Evolutionary conservation across 1,139 yeast species (phyloP), one percentile per base, ranked within the genome.

Genomic region (Magnusiomyces sp.): DNA sequence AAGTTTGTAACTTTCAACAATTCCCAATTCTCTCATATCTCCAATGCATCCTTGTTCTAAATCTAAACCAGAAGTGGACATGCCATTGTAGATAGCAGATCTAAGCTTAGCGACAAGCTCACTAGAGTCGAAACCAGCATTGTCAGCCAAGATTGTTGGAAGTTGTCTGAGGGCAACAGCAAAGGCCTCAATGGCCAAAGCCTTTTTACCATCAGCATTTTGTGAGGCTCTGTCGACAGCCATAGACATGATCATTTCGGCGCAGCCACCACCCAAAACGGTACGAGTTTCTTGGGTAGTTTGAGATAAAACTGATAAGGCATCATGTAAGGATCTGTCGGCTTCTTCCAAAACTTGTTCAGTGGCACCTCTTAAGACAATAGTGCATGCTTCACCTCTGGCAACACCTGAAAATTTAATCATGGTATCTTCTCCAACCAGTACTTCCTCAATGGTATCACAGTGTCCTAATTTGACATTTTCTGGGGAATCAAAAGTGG

Each of bases 231-330:
- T 89, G 59, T 94, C 98, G 37, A 92, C 97, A 5, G 98, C 97
- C 68, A 87, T 88, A 11, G 97, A 85, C 98, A 92, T 92, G 60
- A 88, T 75, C 96, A 92, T 90, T 70, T 92, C 99, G 3, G 97
- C 82, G 65, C 97, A 90, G 29, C 99, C 99, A 58, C 97, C 99
- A 52, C 99, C 99, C 46, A 92, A 76, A 38, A 94, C 94, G 1
- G 97, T 89, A 66, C 90, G 81, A n/a, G 97, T 86, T 62, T 89
- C 96, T 59, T 75, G 81, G 1, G 97, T 92, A 14, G 98, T 92
- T 71, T 94, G 98, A 1, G 97, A 88, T 53, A 92, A 75, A 13
- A 92, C 98, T 1, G 96, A 87, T 53, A 92, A 75, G 1, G 99
- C 98, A 70, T 92, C 99, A 64, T 94, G 99, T 55, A 92, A 74